Base-by-base conservation (phyloP, 2,329 filamentous ascomycete species). In the Trichoderma breve region DNA sequence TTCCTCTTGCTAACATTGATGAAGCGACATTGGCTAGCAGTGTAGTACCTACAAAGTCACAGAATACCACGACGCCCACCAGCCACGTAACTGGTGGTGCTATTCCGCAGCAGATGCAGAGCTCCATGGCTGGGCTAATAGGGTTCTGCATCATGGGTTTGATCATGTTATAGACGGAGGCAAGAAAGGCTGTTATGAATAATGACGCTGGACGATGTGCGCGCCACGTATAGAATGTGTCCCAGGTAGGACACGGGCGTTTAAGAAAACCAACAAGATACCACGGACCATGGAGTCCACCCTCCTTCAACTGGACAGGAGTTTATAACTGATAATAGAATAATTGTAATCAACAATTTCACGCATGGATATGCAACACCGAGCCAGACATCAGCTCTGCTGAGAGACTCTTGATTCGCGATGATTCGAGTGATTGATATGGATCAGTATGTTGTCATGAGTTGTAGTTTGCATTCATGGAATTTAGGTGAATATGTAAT, bases 61-160 rank as follows among this genome's bases (percentile, higher is more conserved):
- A 76, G 73, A 79, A 79, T 70, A 75, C 76, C 21, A 78, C 79
- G 47, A 76, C 77, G 26, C 74, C 72, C n/a, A 70, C 77, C 55
- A 72, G 78, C 30, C 75, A 76, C 47, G 77, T 78, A 21, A 79
- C 79, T 14, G 80, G 79, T 21, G 80, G 79, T 36, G 79, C 79
- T 24, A 76, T 80, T 60, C 76, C 78, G 47, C 76, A 78, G 68
- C 77, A 79, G 64, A 78, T 81, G 78, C 76, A 81, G 73, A 74
- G 75, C 60, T 82, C 80, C 63, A 78, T 80, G 73, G 77, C 74
- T 55, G 80, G 80, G 39, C 75, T 82, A n/a, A 69, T 82, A 71
- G 80, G 79, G 43, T 82, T 82, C 72, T 80, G 79, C 73, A 79
- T 81, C 74, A 78, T 82, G 76, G 78, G 80, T 21, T 74, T 82